phyloP scores from a whole-genome alignment of 2,329 filamentous ascomycete species.

The Ceratocystis eucalypticola region DNA sequence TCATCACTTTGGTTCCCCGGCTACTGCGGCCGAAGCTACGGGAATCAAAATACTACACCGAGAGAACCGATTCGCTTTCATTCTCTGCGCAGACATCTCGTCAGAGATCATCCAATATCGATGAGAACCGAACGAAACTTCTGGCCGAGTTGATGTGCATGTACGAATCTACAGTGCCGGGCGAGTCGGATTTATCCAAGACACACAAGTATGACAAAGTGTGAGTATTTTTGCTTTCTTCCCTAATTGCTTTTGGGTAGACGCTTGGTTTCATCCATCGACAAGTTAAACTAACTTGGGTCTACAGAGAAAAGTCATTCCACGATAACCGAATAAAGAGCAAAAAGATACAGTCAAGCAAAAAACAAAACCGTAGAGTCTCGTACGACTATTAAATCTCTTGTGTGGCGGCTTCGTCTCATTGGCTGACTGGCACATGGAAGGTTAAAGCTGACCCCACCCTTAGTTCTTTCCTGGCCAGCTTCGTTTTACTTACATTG shows the following conservation, averaged over 20 bases:
- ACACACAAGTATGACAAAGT: conserved; percentile 36
- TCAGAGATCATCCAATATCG: conserved; percentile 37
- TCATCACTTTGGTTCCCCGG: conserved; percentile 34
- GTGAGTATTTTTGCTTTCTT: conserved; percentile 27
- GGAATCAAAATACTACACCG: conserved; percentile 42
- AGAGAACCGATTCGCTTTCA: conserved; percentile 37
- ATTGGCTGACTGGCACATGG: background rate
- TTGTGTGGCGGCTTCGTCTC: background rate
- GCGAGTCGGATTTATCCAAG: conserved; percentile 34
- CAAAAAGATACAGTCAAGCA: conserved; percentile 38
- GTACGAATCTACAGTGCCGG: conserved; percentile 35
- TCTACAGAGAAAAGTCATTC: conserved; percentile 34
- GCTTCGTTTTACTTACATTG: background rate
- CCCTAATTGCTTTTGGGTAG: background rate
- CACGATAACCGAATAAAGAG: conserved; percentile 32
- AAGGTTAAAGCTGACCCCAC: background rate
- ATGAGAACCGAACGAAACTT: conserved; percentile 40
- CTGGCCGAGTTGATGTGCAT: conserved; percentile 36
- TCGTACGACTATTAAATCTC: conserved; percentile 24
- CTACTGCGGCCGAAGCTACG: conserved; percentile 35
- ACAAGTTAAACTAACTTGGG: background rate
- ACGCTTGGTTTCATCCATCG: background rate
- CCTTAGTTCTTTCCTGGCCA: background rate
- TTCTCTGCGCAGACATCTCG: conserved; percentile 44
- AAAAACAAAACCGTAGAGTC: conserved; percentile 33